Percentiles rank a stretch among this genome's conserved stretches.
These are phyloP conservation scores for Decorospora gaudefroyi DNA, from an alignment of 2,329 filamentous ascomycete species.

Conservation along the genomic window DNA sequence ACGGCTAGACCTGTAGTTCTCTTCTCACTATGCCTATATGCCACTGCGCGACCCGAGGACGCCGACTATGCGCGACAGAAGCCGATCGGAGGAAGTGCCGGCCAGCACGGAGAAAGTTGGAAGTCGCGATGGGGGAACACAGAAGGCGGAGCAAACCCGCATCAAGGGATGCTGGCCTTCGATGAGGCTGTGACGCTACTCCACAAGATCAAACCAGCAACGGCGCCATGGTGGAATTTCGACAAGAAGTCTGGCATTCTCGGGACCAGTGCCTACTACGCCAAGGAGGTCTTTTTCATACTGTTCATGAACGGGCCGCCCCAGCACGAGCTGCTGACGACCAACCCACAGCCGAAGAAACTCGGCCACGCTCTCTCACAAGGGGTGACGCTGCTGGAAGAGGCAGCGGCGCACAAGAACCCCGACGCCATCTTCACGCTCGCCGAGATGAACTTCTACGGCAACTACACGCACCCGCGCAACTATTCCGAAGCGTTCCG, in stretches of 20 bases:
- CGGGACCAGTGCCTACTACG: conserved; percentile 63
- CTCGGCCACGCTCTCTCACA: conserved; percentile 59
- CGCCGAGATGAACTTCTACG: conserved; percentile 95
- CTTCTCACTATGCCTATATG: conserved; percentile 36
- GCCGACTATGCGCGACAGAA: conserved; percentile 32
- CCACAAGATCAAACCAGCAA: conserved; percentile 49
- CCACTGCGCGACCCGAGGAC: conserved; percentile 34
- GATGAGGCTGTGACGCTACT: conserved; percentile 50
- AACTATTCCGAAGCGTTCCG: conserved; percentile 79
- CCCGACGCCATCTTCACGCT: conserved; percentile 87
- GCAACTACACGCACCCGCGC: conserved; percentile 85
- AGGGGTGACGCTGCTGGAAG: conserved; percentile 63
- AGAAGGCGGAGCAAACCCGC: conserved; percentile 16
- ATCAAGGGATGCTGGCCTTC: conserved; percentile 34
- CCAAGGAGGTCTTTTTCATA: conserved; percentile 64
- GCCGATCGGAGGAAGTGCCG: conserved; percentile 21
- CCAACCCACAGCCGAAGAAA: conserved; percentile 47
- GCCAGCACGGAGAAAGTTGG: conserved; percentile 17
- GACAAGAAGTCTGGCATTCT: conserved; percentile 62
- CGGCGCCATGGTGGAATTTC: conserved; percentile 48
- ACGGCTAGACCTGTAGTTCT: conserved; percentile 35
- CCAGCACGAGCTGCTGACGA: conserved; percentile 51
- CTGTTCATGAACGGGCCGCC: conserved; percentile 67
- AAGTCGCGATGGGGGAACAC: conserved; percentile 28
- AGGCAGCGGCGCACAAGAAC: conserved; percentile 62